Evolutionary conservation across 345 rosid species (phyloP), one percentile per base, ranked within the genome.

Genomic region (Dimocarpus longan): DNA sequence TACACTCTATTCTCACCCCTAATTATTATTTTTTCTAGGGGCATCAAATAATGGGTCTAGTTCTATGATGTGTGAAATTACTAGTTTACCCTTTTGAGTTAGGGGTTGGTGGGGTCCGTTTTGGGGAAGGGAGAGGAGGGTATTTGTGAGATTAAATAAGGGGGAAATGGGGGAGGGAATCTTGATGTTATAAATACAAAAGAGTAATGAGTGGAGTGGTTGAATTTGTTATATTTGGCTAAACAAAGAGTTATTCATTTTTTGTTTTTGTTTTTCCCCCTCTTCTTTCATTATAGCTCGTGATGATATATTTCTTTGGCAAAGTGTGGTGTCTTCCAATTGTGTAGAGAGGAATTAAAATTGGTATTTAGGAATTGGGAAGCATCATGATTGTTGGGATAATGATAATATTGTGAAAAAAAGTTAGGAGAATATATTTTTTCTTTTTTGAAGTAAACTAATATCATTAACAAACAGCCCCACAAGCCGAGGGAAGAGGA

Each of bases 171-270:
- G 28, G 52, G 39, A 15, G 24, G 68, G 76, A 82, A 80, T 68
- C 75, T 59, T 69, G n/a, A 8, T 63, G 73, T 40, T 64, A 19
- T 32, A 79, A 67, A 75, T 73, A 75, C 57, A 59, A 10, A 48
- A 6, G 52, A n/a, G 68, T 7, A 70, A 78, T 73, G 86, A 82
- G 84, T 68, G 86, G 87, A 71, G 85, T 85, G 13, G 82, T 83
- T 88, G 84, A 80, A 75, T 48, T 79, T 84, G 71, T 64, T 77
- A 75, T 19, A 50, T 74, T 60, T 69, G 75, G 78, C 37, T 32
- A 32, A 32, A 32, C 37, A 32, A 32, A 32, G 37, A 32, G 37
- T 32, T 32, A 1, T 32, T 32, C 37, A 2, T 32, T 32, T 32
- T 32, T 32, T 32, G 1, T 28, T 28, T 28, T 28, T 1, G 32